Evolutionary conservation across 345 rosid species (phyloP).

Genomic region (Zanthoxylum bungeanum): DNA sequence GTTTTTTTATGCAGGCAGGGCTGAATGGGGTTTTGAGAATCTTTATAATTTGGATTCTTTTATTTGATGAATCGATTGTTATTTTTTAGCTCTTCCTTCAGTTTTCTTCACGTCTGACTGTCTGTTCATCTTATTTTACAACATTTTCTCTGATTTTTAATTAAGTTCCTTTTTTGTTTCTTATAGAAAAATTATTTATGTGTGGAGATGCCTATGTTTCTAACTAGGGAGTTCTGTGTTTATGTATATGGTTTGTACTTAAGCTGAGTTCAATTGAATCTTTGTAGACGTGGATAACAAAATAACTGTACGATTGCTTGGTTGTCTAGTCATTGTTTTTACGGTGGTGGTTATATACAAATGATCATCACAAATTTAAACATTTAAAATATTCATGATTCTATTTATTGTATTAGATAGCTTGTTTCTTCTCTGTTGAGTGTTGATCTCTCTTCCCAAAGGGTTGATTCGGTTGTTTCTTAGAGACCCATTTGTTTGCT

Average conservation of each 20-base stretch:
- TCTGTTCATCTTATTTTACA: not conserved
- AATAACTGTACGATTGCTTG: not conserved
- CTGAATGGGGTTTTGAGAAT: not conserved
- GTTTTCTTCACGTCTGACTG: not conserved
- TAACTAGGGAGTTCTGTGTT: not conserved
- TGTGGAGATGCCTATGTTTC: not conserved
- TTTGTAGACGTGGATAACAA: not conserved
- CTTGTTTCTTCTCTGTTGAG: too few relatives aligned
- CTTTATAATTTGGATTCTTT: not conserved
- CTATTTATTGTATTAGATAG: not conserved
- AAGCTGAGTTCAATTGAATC: not conserved
- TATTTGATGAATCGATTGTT: not conserved
- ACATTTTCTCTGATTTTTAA: not conserved
- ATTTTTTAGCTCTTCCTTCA: not conserved
- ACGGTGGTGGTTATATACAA: not conserved
- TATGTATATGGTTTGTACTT: not conserved
- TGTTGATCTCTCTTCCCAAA: too few relatives aligned
- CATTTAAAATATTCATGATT: not conserved
- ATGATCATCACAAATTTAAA: not conserved
- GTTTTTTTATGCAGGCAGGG: not conserved
- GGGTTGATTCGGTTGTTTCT: too few relatives aligned
- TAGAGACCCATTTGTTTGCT: too few relatives aligned
- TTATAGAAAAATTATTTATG: not conserved
- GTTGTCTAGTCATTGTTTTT: not conserved
- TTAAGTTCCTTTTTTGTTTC: not conserved